A percentile compares a stretch with the other conserved stretches of the same genome.
phyloP scores from a whole-genome alignment of 2,329 filamentous ascomycete species.

The Lasiodiplodia gonubiensis region DNA sequence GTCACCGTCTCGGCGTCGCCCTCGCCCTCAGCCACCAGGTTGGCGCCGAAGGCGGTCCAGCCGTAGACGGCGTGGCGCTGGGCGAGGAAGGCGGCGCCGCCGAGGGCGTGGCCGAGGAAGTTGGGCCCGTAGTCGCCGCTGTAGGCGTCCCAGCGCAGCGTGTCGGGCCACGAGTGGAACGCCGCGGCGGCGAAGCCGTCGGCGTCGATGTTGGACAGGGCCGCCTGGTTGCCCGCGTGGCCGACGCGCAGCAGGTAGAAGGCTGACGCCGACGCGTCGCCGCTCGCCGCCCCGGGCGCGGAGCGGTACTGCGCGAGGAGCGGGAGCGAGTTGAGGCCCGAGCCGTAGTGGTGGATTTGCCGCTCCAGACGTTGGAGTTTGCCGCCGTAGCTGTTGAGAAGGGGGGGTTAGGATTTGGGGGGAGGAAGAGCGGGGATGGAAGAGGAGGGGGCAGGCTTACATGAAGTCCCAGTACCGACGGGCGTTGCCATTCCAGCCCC shows the following conservation, averaged over 20 bases:
- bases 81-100: slow-evolving; percentile 58
- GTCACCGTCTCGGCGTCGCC: slow-evolving; percentile 34
- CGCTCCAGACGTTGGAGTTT: slow-evolving; percentile 52
- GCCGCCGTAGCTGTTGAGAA: slow-evolving; percentile 42
- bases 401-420: background rate
- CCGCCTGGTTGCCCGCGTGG: slow-evolving; percentile 60
- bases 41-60: slow-evolving; percentile 58
- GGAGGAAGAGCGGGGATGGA: background rate
- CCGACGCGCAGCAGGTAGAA: slow-evolving; percentile 60
- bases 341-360: slow-evolving; percentile 67
- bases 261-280: slow-evolving; percentile 45
- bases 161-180: slow-evolving; percentile 64
- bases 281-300: slow-evolving; percentile 38
- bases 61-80: slow-evolving; percentile 52
- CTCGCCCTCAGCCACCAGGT: slow-evolving; percentile 36
- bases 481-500: slow-evolving; percentile 68
- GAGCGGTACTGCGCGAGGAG: slow-evolving; percentile 59
- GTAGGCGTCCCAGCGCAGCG: slow-evolving; percentile 62
- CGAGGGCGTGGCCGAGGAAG: slow-evolving; percentile 59
- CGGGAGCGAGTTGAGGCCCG: slow-evolving; percentile 62
- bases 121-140: slow-evolving; percentile 64
- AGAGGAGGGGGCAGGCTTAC: slow-evolving; percentile 12
- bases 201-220: slow-evolving; percentile 61
- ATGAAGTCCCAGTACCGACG: slow-evolving; percentile 63
- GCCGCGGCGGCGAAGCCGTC: slow-evolving; percentile 62